Percentiles rank a stretch among this genome's conserved stretches.
Evolutionary conservation across 805 yeast species (phyloP).

Genomic region (Jamesozyma lodderae): DNA sequence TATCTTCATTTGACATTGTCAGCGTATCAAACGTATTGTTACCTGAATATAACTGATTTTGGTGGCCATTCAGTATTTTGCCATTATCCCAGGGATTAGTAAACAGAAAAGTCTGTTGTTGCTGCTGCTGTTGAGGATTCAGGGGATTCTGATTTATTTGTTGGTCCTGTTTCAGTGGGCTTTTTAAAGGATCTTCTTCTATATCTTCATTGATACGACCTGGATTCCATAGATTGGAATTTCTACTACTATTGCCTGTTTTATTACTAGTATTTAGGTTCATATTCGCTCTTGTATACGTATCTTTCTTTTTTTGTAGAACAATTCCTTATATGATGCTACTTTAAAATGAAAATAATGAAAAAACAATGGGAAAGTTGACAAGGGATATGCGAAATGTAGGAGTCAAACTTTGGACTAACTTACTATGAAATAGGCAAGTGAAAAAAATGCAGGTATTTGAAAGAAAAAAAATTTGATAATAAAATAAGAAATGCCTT

Average conservation of each 20-base stretch:
- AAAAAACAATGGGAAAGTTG: no score
- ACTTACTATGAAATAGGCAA: no score
- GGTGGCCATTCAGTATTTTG: conserved; percentile 1
- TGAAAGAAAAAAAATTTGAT: no score
- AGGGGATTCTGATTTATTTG: not conserved
- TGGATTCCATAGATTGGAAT: conserved; percentile 13
- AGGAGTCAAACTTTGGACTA: no score
- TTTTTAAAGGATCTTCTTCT: conserved; percentile 1
- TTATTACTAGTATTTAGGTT: not conserved
- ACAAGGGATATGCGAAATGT: no score
- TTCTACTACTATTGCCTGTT: not conserved
- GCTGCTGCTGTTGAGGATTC: not conserved
- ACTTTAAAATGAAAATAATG: no score
- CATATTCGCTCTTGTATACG: no score
- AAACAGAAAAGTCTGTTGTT: conserved; percentile 3
- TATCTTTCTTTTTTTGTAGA: no score
- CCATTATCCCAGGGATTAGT: conserved; percentile 14
- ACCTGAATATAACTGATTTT: not conserved
- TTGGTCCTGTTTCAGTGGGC: conserved; percentile 4
- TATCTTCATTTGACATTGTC: conserved; percentile 1
- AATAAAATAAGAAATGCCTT: no score
- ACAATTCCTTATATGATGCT: no score
- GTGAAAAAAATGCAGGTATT: no score
- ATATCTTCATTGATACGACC: conserved; percentile 5
- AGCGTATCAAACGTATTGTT: not conserved